Conservation (phyloP, 2,329 filamentous ascomycete genomes). For the Aspergillus hiratsukae region DNA sequence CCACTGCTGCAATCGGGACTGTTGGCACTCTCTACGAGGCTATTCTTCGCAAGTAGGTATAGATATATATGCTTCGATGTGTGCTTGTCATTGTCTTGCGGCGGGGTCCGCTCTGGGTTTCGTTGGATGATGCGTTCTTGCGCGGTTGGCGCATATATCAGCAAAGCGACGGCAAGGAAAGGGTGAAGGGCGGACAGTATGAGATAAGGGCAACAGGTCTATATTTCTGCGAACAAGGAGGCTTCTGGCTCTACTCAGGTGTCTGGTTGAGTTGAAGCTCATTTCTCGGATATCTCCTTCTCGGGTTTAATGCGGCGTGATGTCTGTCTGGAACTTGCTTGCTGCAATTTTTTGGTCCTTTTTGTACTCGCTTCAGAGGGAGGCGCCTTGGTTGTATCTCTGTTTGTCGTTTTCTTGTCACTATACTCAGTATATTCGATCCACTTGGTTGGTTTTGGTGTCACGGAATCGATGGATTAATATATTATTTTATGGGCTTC, state of each 20-base stretch:
- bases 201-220: neutral
- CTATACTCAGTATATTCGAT: neutral
- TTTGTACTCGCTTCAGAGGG: neutral
- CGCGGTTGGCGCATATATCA: neutral
- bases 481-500: neutral
- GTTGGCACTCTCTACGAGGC: constrained; percentile 45
- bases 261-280: neutral
- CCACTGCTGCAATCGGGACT: constrained; percentile 38
- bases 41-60: constrained; percentile 37
- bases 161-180: neutral
- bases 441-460: constrained; percentile 3
- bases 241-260: neutral
- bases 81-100: constrained; percentile 1
- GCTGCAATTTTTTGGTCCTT: neutral
- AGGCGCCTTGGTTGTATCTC: neutral
- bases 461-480: neutral
- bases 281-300: constrained; percentile 10
- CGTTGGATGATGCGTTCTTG: neutral
- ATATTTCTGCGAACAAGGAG: neutral
- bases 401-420: neutral
- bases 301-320: constrained; percentile 8
- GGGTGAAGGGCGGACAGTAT: neutral
- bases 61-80: neutral
- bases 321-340: constrained; percentile 2
- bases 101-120: neutral